Conservation (phyloP, 768 basidiomycete species). For the Pulveroboletus sp. region DNA sequence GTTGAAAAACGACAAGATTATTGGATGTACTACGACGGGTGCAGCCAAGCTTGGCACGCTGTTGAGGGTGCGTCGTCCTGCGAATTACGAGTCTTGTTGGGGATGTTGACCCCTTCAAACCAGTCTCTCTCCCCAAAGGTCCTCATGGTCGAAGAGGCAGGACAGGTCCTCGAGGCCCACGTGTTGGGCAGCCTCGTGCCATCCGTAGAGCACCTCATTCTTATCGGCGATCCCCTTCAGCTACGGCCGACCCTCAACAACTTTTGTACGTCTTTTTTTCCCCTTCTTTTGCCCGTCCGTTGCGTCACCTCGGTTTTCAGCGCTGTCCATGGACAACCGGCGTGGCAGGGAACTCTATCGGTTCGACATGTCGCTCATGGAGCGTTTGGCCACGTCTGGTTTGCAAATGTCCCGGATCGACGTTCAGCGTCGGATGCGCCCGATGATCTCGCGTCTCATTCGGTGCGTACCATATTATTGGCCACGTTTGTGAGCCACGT, state of each 20-base stretch:
- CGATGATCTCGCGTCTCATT: conserved; percentile 56
- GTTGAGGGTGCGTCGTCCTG: conserved; percentile 42
- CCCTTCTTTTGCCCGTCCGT: too few relatives aligned
- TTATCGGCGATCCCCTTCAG: conserved; percentile 80
- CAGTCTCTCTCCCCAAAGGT: conserved; percentile 61
- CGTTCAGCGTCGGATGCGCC: conserved; percentile 76
- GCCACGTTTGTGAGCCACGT: neutral
- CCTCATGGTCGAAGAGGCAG: conserved; percentile 76
- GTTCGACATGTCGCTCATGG: conserved; percentile 77
- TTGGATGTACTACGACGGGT: conserved; percentile 79
- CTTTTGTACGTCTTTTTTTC: conserved; percentile 41
- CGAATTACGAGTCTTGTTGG: neutral
- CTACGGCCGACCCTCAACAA: conserved; percentile 67
- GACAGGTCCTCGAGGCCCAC: conserved; percentile 80
- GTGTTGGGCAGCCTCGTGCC: conserved; percentile 62
- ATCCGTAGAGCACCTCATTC: conserved; percentile 68
- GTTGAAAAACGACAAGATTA: conserved; percentile 53
- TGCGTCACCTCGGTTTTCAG: conserved; percentile 32
- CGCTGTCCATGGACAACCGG: conserved; percentile 65
- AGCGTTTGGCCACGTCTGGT: conserved; percentile 56
- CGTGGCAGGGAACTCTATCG: conserved; percentile 53
- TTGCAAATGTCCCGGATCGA: conserved; percentile 68
- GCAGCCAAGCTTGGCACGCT: conserved; percentile 65
- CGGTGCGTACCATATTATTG: conserved; percentile 8
- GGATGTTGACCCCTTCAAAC: neutral